phyloP scores from a whole-genome alignment of 768 basidiomycete genomes.

The Filobasidium floriforme region DNA sequence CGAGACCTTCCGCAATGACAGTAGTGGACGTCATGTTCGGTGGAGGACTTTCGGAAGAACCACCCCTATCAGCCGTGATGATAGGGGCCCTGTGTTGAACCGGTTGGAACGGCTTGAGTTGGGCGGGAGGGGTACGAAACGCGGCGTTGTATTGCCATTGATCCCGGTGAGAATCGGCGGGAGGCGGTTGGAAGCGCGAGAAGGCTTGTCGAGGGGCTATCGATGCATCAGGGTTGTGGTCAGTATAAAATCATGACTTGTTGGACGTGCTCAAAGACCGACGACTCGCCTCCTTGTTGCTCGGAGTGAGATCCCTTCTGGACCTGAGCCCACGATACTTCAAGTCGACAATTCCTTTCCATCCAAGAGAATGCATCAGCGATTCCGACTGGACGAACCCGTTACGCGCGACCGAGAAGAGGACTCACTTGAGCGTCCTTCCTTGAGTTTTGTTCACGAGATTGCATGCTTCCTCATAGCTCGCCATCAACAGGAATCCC shows the following conservation, averaged over 20 bases:
- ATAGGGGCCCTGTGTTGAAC: not conserved
- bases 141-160: not conserved
- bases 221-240: too few relatives aligned
- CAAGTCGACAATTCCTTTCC: conserved; percentile 9
- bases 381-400: not conserved
- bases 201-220: not conserved
- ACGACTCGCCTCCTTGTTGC: conserved; percentile 1
- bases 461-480: conserved; percentile 11
- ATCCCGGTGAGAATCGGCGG: not conserved
- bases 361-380: not conserved
- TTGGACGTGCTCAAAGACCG: not conserved
- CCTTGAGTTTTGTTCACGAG: conserved; percentile 8
- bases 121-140: not conserved
- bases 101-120: not conserved
- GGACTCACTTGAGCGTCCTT: not conserved
- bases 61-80: not conserved
- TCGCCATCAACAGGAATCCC: conserved; percentile 15
- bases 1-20: conserved; percentile 4
- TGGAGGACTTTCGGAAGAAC: not conserved
- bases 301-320: conserved; percentile 11
- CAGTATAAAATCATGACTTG: not conserved
- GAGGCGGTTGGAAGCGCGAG: conserved; percentile 9
- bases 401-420: not conserved
- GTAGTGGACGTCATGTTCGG: conserved; percentile 3
- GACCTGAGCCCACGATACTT: conserved; percentile 15